Base-by-base conservation (phyloP, 148 eudicot species). In the Chenopodium suecicum region DNA sequence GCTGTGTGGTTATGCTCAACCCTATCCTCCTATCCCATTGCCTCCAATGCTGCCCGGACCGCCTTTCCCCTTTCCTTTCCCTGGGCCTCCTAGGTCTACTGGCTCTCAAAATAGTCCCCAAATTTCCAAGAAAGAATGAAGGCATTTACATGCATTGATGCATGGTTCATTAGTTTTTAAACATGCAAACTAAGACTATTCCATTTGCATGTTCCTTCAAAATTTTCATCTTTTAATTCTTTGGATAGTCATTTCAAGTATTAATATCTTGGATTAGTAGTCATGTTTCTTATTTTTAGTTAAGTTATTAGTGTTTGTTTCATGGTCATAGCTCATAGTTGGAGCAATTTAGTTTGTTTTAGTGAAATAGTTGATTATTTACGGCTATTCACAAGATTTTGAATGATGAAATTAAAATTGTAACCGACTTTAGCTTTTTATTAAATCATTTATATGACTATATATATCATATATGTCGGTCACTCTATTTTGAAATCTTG, bases 1-100 rank as follows among this genome's bases (percentile, higher is more conserved):
- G 12, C 77, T 95, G 88, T 95, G 98, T 86, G 93, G 93, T 0
- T 95, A 95, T 71, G 93, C 89, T 7, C 85, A 83, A n/a, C 90
- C 90, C 0, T 58, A 75, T 56, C 90, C 92, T 4, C 91, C 90
- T 0, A 73, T 77, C 23, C 93, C 89, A 6, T 34, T 74, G 34
- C 84, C 84, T 58, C 82, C 83, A 23, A 14, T 4, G 2, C 9
- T 68, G 9, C 74, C 74, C 0, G 74, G 74, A 12, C 74, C n/a
- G 32, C 74, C 74, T 0, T 37, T 70, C 5, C 74, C 74, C 20
- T 34, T 34, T 48, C 48, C 89, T 56, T 74, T 77, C 78, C 67
- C 82, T 72, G 3, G 47, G 29, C 9, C 74, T 32, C 81, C 85
- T 48, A 9, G 65, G 17, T 17, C 81, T 60, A 73, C 85, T 68